These are phyloP conservation scores for Lepidium campestre DNA, from an alignment of 441 rosid genomes.

Conservation along the genomic window DNA sequence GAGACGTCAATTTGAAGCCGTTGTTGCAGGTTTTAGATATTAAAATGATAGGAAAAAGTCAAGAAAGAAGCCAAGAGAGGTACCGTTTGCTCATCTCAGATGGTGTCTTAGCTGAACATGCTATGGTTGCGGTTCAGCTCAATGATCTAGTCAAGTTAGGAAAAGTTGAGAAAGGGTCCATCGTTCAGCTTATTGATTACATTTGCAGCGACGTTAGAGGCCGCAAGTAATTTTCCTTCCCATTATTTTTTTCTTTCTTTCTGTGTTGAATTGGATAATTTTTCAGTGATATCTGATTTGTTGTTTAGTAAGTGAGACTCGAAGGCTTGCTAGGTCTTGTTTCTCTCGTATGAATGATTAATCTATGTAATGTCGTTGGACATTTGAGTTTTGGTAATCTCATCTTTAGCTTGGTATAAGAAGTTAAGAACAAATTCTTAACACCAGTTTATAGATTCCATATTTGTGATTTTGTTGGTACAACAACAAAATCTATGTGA, in stretches of 20 bases:
- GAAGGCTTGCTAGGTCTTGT: not conserved
- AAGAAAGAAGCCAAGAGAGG: slow-evolving; percentile 41
- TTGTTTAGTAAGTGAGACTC: not conserved
- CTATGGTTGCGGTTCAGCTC: slow-evolving; percentile 78
- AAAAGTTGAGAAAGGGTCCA: slow-evolving; percentile 56
- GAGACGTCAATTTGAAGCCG: slow-evolving; percentile 74
- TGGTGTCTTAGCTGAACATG: slow-evolving; percentile 54
- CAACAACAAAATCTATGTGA: not conserved
- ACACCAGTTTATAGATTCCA: not conserved
- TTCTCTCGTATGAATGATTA: not conserved
- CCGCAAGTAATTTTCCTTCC: slow-evolving; percentile 46
- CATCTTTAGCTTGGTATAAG: not conserved
- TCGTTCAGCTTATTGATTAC: slow-evolving; percentile 74
- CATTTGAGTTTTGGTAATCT: not conserved
- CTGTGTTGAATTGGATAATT: not conserved
- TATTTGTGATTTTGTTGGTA: too few relatives aligned
- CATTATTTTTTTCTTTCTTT: not conserved
- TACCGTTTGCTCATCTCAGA: slow-evolving; percentile 66
- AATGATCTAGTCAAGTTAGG: slow-evolving; percentile 61
- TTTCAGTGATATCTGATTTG: not conserved
- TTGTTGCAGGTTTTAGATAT: slow-evolving; percentile 71
- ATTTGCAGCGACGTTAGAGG: slow-evolving; percentile 66
- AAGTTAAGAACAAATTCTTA: not conserved
- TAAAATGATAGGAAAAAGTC: slow-evolving; percentile 47
- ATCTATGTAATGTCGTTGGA: not conserved